Conservation (phyloP, 2,329 filamentous ascomycete species). For the Aspergillus sp. region DNA sequence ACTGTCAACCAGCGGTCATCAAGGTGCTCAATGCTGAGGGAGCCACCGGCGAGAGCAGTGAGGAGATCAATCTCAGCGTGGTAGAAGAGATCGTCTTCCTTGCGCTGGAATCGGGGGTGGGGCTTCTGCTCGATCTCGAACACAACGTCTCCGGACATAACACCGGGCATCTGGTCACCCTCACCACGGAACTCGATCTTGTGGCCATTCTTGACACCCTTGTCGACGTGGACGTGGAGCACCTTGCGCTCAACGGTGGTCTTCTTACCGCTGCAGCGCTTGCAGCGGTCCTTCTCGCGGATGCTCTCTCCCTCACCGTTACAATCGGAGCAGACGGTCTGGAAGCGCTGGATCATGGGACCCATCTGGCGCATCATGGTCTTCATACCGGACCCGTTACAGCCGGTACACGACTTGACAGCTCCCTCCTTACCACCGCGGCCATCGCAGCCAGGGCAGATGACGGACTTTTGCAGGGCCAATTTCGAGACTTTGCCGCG, state of each 20-base stretch:
- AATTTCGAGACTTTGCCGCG: slow-evolving; percentile 96
- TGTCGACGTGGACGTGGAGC: slow-evolving; percentile 94
- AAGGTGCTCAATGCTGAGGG: slow-evolving; percentile 89
- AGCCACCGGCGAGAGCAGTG: slow-evolving; percentile 87
- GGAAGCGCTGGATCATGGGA: slow-evolving; percentile 99
- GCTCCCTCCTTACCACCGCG: slow-evolving; percentile 95
- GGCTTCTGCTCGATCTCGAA: slow-evolving; percentile 99
- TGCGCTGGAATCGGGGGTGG: slow-evolving; percentile 90
- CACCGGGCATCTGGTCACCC: slow-evolving; percentile 90
- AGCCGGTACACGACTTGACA: slow-evolving; percentile 87
- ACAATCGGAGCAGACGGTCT: slow-evolving; percentile 97
- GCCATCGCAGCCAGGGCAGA: slow-evolving; percentile 91
- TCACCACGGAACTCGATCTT: slow-evolving; percentile 97
- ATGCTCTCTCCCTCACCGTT: slow-evolving; percentile 96
- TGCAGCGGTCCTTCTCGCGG: slow-evolving; percentile 96
- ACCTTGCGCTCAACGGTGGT: slow-evolving; percentile 96
- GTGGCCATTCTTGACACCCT: slow-evolving; percentile 86
- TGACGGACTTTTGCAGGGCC: slow-evolving; percentile 92
- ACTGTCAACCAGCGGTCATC: slow-evolving; percentile 96
- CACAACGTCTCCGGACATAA: slow-evolving; percentile 90
- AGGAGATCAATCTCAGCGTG: slow-evolving; percentile 93
- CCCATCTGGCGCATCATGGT: slow-evolving; percentile 99
- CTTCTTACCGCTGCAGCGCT: slow-evolving; percentile 95
- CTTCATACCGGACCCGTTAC: slow-evolving; percentile 96
- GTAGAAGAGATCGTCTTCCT: slow-evolving; percentile 94